Percentiles rank a stretch among this genome's conserved stretches.
Evolutionary conservation across 1,284 basidiomycete species (phyloP).

Genomic region (Lentinula novae-zelandiae): DNA sequence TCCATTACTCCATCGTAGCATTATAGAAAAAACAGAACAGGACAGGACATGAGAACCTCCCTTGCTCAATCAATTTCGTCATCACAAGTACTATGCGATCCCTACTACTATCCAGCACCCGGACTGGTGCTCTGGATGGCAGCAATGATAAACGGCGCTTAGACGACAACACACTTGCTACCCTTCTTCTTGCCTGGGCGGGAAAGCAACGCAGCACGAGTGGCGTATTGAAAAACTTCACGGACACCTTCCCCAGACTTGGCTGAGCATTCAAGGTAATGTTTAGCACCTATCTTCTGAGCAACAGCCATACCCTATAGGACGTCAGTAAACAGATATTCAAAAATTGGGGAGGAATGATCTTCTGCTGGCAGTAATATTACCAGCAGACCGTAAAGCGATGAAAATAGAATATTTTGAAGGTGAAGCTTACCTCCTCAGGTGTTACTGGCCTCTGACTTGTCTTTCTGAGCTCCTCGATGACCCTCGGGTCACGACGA

Average conservation of each 20-base stretch:
- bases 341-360: too few relatives aligned
- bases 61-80: neutral
- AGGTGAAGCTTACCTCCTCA: constrained; percentile 12
- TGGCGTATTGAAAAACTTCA: constrained; percentile 91
- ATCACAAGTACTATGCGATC: neutral
- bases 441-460: constrained; percentile 77
- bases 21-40: neutral
- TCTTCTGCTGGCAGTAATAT: too few relatives aligned
- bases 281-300: constrained; percentile 85
- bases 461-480: constrained; percentile 79
- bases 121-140: neutral
- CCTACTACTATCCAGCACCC: neutral
- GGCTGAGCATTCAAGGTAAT: constrained; percentile 90
- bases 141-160: constrained; percentile 14
- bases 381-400: too few relatives aligned
- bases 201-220: constrained; percentile 71
- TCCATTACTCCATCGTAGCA: constrained; percentile 9
- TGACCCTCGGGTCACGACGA: constrained; percentile 73
- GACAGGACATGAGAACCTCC: neutral
- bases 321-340: neutral
- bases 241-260: constrained; percentile 87
- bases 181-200: constrained; percentile 32
- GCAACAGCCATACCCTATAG: constrained; percentile 79
- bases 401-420: too few relatives aligned
- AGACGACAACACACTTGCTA: constrained; percentile 51